A percentile compares a stretch with the other conserved stretches of the same genome.
Conservation (phyloP, 441 rosid genomes). For the Populus hybrid region DNA sequence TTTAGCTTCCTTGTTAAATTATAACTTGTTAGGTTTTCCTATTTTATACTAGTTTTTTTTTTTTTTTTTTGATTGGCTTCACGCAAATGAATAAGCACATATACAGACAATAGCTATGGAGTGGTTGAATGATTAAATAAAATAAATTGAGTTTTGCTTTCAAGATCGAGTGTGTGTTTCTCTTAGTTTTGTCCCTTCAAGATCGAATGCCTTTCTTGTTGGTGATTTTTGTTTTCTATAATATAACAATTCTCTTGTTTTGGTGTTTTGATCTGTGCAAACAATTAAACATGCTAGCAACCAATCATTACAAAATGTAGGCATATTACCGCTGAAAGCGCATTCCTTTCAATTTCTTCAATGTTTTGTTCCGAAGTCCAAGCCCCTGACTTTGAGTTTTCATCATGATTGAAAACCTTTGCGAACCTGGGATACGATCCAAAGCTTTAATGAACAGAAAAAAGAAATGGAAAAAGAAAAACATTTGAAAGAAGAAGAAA, state of each 20-base stretch:
- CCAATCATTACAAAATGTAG: conserved; percentile 5
- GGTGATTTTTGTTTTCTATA: conserved; percentile 6
- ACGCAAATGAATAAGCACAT: too few species aligned
- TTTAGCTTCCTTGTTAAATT: too few species aligned
- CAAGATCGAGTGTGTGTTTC: too few species aligned
- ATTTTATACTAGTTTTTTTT: too few species aligned
- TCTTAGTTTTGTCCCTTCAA: too few species aligned
- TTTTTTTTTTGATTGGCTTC: neutral
- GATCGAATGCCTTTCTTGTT: too few species aligned
- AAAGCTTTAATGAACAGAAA: conserved; percentile 31
- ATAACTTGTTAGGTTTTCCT: too few species aligned
- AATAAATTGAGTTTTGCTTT: neutral
- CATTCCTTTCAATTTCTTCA: conserved; percentile 62
- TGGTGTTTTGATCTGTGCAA: neutral
- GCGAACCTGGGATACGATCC: conserved; percentile 54
- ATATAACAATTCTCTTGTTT: neutral
- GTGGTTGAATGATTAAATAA: neutral
- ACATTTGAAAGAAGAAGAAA: conserved; percentile 10
- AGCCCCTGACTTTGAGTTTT: conserved; percentile 70
- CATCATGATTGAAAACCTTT: conserved; percentile 64
- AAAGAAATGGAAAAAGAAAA: conserved; percentile 38
- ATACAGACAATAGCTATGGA: neutral
- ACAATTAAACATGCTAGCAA: neutral
- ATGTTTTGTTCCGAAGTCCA: conserved; percentile 92
- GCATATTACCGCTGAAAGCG: conserved; percentile 55